Evolutionary conservation across 257 asterid genomes (phyloP), one percentile per base, ranked within the genome.

Genomic region (Ehretia macrophylla): DNA sequence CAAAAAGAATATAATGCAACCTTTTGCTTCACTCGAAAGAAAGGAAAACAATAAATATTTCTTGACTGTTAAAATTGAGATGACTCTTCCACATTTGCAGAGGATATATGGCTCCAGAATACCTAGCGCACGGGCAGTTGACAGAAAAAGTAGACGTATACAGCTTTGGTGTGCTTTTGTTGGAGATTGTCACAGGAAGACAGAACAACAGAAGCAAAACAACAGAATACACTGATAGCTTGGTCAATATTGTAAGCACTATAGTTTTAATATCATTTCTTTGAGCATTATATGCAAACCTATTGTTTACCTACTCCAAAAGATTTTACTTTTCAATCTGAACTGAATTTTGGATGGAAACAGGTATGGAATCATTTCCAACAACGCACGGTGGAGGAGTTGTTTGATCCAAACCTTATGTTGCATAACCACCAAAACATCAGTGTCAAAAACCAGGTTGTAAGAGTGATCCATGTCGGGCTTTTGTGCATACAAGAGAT

Each of bases 371-470:
- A 32, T 35, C 62, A 73, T 66, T 77, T 73, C 53, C 68, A 67
- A 50, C 65, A 49, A 0, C 57, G 68, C 1, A 70, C 5, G 5
- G 65, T 42, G 23, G 80, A 70, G 39, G 70, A 64, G 19, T 55
- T 77, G 48, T 77, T 77, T 14, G 83, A 77, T 19, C 77, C 83
- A 0, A 73, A 57, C 39, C 67, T 77, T n/a, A 70, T 69, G 79
- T 11, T 73, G 67, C 70, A 73, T 17, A 67, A 73, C 65, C 63
- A 67, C 48, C 45, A 46, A 3, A 60, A 64, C 59, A 17, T 21
- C 51, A 65, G 55, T 11, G 56, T 68, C 9, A 50, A 66, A 50
- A 35, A 17, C 32, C 78, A 76, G 69, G 72, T 52, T 16, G 51
- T 49, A 8, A 72, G 78, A 45, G 71, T 65, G 27, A 47, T 69